Evolutionary conservation across 257 asterid genomes (phyloP).

Genomic region (Plantago ovata): DNA sequence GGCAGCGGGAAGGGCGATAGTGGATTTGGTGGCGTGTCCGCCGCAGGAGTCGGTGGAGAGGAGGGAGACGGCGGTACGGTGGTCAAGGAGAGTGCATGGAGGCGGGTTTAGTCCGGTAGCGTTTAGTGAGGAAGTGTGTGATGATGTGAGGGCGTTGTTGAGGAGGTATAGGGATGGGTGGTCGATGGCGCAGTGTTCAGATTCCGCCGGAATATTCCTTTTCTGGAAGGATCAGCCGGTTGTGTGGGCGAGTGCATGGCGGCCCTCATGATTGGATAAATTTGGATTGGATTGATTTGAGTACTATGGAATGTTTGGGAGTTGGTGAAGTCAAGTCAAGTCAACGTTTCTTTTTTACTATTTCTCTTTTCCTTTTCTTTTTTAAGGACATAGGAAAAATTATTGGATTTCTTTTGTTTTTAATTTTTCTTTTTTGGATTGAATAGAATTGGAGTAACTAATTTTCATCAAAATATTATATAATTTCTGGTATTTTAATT

Average conservation of each 20-base stretch:
- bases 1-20: conserved; percentile 76
- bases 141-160: conserved; percentile 81
- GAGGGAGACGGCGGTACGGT: conserved; percentile 73
- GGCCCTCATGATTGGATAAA: conserved; percentile 42
- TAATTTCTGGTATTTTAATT: conserved; percentile 15
- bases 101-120: conserved; percentile 48
- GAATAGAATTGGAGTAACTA: conserved; percentile 41
- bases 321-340: conserved; percentile 24
- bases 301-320: conserved; percentile 16
- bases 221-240: conserved; percentile 95
- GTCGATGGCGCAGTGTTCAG: conserved; percentile 68
- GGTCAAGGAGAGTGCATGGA: conserved; percentile 71
- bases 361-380: conserved; percentile 3
- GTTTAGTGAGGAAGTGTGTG: conserved; percentile 85
- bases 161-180: conserved; percentile 95
- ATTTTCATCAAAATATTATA: conserved; percentile 19
- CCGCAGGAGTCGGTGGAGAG: conserved; percentile 67
- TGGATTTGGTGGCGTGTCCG: conserved; percentile 79
- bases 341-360: conserved; percentile 27
- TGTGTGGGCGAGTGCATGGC: conserved; percentile 99
- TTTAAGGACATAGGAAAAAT: too few species aligned
- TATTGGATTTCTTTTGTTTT: too few species aligned
- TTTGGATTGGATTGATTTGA: conserved; percentile 29
- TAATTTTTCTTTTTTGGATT: conserved; percentile 22
- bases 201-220: conserved; percentile 89